Percentiles rank a stretch among this genome's conserved stretches.
Conservation (phyloP, 2,329 filamentous ascomycete genomes). For the Epichloe aotearoae region DNA sequence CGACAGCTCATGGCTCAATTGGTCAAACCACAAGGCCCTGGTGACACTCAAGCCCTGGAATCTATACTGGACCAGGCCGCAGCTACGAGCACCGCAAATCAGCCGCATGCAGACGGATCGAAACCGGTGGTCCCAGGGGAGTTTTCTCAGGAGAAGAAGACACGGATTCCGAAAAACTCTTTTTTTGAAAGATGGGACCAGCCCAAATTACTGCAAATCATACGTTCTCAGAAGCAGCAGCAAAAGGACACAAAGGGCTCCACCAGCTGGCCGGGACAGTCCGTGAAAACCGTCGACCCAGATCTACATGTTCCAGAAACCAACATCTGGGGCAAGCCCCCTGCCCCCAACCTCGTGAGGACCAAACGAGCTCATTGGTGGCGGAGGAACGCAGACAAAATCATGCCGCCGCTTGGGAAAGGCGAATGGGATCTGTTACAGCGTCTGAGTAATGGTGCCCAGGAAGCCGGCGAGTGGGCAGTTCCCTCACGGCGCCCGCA, state of each 20-base stretch:
- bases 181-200: slow-evolving; percentile 38
- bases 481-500: slow-evolving; percentile 21
- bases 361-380: slow-evolving; percentile 36
- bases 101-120: background rate
- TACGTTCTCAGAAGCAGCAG: slow-evolving; percentile 27
- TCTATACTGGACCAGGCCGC: slow-evolving; percentile 10
- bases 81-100: background rate
- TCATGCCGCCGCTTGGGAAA: slow-evolving; percentile 40
- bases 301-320: slow-evolving; percentile 22
- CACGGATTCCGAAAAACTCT: slow-evolving; percentile 10
- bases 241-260: slow-evolving; percentile 13
- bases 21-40: slow-evolving; percentile 22
- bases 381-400: slow-evolving; percentile 27
- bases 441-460: slow-evolving; percentile 30
- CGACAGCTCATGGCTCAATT: slow-evolving; percentile 32
- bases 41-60: slow-evolving; percentile 28
- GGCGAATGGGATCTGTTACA: slow-evolving; percentile 43
- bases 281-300: slow-evolving; percentile 21
- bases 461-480: slow-evolving; percentile 21
- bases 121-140: background rate
- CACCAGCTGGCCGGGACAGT: slow-evolving; percentile 13
- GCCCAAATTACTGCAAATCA: slow-evolving; percentile 28
- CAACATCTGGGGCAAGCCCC: slow-evolving; percentile 37
- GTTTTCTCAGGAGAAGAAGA: background rate
- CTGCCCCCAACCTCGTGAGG: slow-evolving; percentile 24